Conservation (phyloP, 495 filamentous ascomycete genomes). For the Podospora anserina region DNA sequence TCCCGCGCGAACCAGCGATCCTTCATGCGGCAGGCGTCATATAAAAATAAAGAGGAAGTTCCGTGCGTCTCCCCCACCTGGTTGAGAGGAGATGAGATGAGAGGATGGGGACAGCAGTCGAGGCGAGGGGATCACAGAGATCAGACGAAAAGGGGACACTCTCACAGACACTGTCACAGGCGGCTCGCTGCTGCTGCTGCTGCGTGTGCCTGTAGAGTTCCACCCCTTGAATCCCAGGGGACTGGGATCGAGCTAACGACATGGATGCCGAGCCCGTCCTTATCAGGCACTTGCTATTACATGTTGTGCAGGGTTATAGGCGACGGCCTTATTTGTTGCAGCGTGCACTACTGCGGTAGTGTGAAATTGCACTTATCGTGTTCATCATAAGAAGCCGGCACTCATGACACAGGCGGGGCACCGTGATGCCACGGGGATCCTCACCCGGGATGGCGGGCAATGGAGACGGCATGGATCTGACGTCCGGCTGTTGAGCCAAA, state of each 20-base stretch:
- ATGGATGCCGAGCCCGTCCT: constrained; percentile 34
- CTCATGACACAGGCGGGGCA: not conserved
- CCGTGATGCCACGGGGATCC: not conserved
- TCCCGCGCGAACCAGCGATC: constrained; percentile 19
- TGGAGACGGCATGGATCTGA: not conserved
- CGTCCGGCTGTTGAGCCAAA: not conserved
- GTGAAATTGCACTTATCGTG: not conserved
- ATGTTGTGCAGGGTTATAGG: constrained; percentile 22
- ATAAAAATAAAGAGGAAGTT: not conserved
- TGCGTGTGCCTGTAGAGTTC: constrained; percentile 5
- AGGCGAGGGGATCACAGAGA: not conserved
- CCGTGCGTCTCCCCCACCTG: not conserved
- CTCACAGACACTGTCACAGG: not conserved
- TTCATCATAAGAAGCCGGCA: not conserved
- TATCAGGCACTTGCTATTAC: constrained; percentile 31
- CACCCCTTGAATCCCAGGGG: constrained; percentile 33
- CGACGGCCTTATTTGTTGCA: not conserved
- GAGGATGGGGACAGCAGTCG: constrained; percentile 13
- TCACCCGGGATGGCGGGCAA: not conserved
- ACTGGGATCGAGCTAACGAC: constrained; percentile 37
- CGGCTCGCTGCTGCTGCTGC: not conserved
- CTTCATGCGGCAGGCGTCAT: constrained; percentile 19
- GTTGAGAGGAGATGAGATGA: not conserved
- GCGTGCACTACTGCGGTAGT: not conserved
- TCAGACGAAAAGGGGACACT: not conserved